Conservation (phyloP, 164 flowering plant genomes). For the Macadamia tetraphylla region DNA sequence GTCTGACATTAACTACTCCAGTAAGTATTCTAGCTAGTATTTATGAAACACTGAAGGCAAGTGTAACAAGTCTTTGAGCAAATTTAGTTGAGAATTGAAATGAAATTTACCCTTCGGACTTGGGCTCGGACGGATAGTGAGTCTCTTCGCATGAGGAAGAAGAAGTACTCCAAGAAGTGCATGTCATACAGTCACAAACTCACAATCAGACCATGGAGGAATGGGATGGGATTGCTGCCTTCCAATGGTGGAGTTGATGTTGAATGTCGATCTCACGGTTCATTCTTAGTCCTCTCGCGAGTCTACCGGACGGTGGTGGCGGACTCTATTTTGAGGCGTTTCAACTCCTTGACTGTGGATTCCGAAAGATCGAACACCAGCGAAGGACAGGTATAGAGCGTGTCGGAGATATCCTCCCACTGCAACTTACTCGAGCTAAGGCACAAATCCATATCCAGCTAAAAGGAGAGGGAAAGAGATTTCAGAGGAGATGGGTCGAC, state of each 20-base stretch:
- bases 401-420: slow-evolving; percentile 88
- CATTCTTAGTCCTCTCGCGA: slow-evolving; percentile 18
- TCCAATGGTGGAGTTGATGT: slow-evolving; percentile 60
- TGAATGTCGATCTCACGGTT: slow-evolving; percentile 36
- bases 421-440: slow-evolving; percentile 53
- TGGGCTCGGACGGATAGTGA: slow-evolving; percentile 46
- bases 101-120: slow-evolving; percentile 50
- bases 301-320: slow-evolving; percentile 8
- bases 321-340: slow-evolving; percentile 27
- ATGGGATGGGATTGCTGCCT: slow-evolving; percentile 36
- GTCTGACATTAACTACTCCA: too few species aligned
- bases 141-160: slow-evolving; percentile 49
- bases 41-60: too few species aligned
- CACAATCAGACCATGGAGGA: slow-evolving; percentile 94
- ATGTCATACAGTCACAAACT: slow-evolving; percentile 61
- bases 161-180: slow-evolving; percentile 62
- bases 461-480: too few species aligned
- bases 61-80: too few species aligned
- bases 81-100: too few species aligned
- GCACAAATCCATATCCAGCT: too few species aligned
- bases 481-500: too few species aligned
- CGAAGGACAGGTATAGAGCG: slow-evolving; percentile 70
- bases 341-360: slow-evolving; percentile 43
- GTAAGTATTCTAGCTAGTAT: too few species aligned
- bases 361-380: slow-evolving; percentile 57